Base-by-base conservation (phyloP, 2,329 filamentous ascomycete species). In the Verticillium alfalfae region DNA sequence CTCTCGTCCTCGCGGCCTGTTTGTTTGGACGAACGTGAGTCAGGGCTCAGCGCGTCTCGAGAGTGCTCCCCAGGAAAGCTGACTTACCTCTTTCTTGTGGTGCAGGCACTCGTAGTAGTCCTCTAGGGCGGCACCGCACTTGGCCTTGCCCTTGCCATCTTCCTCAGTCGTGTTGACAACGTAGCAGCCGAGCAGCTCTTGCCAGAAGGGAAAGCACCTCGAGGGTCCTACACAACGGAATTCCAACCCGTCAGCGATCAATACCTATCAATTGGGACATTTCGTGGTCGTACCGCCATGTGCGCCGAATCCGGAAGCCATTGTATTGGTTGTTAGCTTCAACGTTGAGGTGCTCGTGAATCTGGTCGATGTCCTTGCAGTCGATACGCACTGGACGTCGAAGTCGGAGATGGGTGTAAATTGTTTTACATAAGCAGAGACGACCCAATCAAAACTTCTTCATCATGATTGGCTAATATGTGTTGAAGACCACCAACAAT, bases 71-170 rank as follows among this genome's bases (percentile, higher is more conserved):
- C 73, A 66, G 55, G 15, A n/a, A 31, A 31, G 26, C 26, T 26
- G 5, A 77, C 86, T 62, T 72, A 98, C 95, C 92, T 99, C 95
- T 82, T 99, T 99, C 84, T 90, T 93, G 84, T 99, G 95, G 77
- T 99, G 95, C 73, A 99, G 81, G 78, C 96, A 99, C 81, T 99
- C 95, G 76, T 97, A 96, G 82, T 99, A 99, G 76, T 99, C 95
- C 76, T 99, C 95, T 67, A 98, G 83, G 5, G 88, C 85, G 16
- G 91, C 89, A 18, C 84, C 80, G 76, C 96, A 99, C 80, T 96
- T 96, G 77, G 88, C 90, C 81, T 93, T 95, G 69, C 92, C 92
- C 16, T 87, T 86, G 68, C 87, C 83, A 72, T 93, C 90, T 61
- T 94, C 90, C 67, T 89, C 81, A 67, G 84, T 85, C 61, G 92